A percentile compares a stretch with the other conserved stretches of the same genome.
Evolutionary conservation across 495 filamentous ascomycete species (phyloP).

Genomic region (Corynascus novoguineensis): DNA sequence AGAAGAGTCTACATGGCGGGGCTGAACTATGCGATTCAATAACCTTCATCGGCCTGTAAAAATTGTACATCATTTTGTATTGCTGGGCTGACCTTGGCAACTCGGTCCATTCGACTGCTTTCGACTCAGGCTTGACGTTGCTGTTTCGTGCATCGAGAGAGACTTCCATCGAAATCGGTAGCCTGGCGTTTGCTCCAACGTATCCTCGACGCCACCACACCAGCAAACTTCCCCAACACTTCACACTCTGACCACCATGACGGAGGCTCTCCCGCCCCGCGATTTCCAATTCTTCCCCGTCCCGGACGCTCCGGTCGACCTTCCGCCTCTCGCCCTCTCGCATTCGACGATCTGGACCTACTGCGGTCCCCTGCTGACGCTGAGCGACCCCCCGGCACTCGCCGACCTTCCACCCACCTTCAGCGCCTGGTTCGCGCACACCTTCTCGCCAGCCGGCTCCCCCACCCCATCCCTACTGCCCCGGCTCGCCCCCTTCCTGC

Average conservation of each 20-base stretch:
- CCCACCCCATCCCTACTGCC: not conserved
- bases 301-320: not conserved
- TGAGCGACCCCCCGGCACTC: not conserved
- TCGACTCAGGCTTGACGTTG: no score
- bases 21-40: no score
- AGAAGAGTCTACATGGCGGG: no score
- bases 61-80: no score
- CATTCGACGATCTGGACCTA: slow-evolving; percentile 6
- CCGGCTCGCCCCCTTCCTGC: slow-evolving; percentile 24
- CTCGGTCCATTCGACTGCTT: no score
- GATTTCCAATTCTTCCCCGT: slow-evolving; percentile 3
- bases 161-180: no score
- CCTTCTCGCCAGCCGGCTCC: not conserved
- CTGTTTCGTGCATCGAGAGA: no score
- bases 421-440: not conserved
- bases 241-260: not conserved
- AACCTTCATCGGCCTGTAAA: no score
- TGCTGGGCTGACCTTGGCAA: no score
- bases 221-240: not conserved
- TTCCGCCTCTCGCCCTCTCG: not conserved
- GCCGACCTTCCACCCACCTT: not conserved
- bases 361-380: slow-evolving; percentile 3
- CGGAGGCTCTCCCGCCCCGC: not conserved
- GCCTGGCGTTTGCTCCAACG: no score
- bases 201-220: no score